These are phyloP conservation scores for Cladophialophora immunda DNA, from an alignment of 2,329 filamentous ascomycete species.

Conservation along the genomic window DNA sequence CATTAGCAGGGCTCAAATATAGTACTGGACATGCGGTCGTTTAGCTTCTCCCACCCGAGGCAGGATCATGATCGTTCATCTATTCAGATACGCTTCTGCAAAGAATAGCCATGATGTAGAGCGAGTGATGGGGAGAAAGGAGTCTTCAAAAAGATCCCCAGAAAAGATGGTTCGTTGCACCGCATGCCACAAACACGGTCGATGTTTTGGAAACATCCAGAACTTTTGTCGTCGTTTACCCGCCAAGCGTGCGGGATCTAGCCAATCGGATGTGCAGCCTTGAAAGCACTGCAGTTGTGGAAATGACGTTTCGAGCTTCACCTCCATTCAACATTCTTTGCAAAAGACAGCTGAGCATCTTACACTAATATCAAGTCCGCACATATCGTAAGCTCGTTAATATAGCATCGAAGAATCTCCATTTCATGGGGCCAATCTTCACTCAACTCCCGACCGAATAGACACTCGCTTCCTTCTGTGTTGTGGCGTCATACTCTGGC, in stretches of 20 bases:
- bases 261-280: background rate
- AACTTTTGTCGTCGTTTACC: background rate
- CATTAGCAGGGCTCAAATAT: background rate
- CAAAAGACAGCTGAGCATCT: background rate
- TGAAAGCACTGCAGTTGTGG: background rate
- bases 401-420: background rate
- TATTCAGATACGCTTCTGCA: too few species aligned
- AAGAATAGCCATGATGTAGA: background rate
- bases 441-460: background rate
- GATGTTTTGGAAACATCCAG: background rate
- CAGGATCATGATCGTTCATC: too few species aligned
- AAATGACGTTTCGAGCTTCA: constrained; percentile 9
- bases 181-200: background rate
- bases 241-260: background rate
- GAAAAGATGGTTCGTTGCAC: background rate
- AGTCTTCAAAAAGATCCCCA: background rate
- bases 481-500: background rate
- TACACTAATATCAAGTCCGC: background rate
- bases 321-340: background rate
- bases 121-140: too few species aligned
- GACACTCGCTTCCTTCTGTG: background rate
- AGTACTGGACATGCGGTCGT: background rate
- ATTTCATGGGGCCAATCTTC: background rate
- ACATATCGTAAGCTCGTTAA: background rate
- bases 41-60: too few species aligned